Evolutionary conservation across 441 rosid species (phyloP).

Genomic region (Gossypium lobatum): DNA sequence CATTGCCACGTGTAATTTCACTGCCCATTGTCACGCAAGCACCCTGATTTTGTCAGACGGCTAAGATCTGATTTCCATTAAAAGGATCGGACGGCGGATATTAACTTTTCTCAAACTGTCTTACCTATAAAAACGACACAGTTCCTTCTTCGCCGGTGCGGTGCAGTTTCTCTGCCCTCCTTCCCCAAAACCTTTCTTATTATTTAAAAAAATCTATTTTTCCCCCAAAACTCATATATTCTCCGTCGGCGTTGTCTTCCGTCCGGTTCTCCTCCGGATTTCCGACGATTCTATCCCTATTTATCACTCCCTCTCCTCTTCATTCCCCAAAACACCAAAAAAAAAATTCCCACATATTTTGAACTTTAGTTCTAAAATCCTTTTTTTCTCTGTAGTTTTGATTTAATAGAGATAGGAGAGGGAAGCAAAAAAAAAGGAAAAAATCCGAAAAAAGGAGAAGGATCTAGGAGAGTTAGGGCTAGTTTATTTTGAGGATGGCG

Average conservation of each 20-base stretch:
- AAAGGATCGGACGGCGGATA: slow-evolving; percentile 19
- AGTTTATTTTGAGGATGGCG: slow-evolving; percentile 37
- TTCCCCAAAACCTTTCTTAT: background rate
- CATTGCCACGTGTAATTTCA: background rate
- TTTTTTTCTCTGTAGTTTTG: slow-evolving; percentile 16
- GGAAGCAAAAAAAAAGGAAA: slow-evolving; percentile 16
- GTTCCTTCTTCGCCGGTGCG: slow-evolving; percentile 28
- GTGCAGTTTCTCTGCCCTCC: slow-evolving; percentile 60
- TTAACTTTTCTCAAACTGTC: background rate
- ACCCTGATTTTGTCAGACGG: background rate
- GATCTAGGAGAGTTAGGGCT: slow-evolving; percentile 20
- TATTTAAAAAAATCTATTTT: background rate
- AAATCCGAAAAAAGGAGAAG: slow-evolving; percentile 12
- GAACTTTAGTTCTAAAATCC: background rate
- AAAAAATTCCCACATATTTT: background rate
- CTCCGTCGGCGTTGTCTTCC: slow-evolving; percentile 15
- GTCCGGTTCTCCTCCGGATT: slow-evolving; percentile 20
- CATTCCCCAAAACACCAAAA: background rate
- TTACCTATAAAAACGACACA: slow-evolving; percentile 23
- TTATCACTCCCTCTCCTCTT: slow-evolving; percentile 25
- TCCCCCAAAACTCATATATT: background rate
- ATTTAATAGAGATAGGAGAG: slow-evolving; percentile 17
- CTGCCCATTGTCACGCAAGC: background rate
- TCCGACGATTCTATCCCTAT: slow-evolving; percentile 38
- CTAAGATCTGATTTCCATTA: background rate